Evolutionary conservation across 1,139 yeast genomes (phyloP), one percentile per base, ranked within the genome.

Genomic region (Debaryomycetaceae sp.): DNA sequence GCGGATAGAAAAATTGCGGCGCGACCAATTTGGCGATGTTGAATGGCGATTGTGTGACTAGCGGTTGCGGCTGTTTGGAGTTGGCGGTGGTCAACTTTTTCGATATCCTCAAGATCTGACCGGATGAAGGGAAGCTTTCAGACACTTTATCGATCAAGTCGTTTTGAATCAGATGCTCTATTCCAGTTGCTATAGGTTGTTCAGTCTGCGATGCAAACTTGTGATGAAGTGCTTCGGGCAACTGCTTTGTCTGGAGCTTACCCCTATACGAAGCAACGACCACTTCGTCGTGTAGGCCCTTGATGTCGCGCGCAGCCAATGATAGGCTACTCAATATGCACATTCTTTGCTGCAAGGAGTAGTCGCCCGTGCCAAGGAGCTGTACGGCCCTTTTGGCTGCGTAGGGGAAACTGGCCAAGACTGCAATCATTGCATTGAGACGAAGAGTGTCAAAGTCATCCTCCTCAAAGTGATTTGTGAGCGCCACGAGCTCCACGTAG

Each of bases 281-380:
- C 5, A 46, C 36, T 0, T 56, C 59, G 51, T 82, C 89, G 1
- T 68, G 61, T 20, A 64, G 51, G 0, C 89, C 89, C 30, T 74
- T 56, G 11, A 78, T 56, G 39, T 75, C 78, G 39, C 91, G 55
- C 0, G 80, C 77, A 3, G 79, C 71, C 23, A 79, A 52, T 0
- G 82, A 74, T 11, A 79, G 47, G 0, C 78, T 58, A 1, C 83
- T 65, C 18, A 82, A 51, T 14, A 80, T 60, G 34, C 64, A 52
- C 48, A 80, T 59, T 28, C 89, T 52, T 39, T 75, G 80, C 40
- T 76, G 81, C 13, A 82, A 56, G 0, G 86, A 78, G 43, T 75
- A 77, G 47, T 82, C 93, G 0, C 85, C 88, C 0, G 65, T 53
- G 3, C 67, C 54, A 18, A 80, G 56, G 25, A 75, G 47, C 19